Conservation (phyloP, 2,329 filamentous ascomycete genomes). For the Ampelomyces quisqualis region DNA sequence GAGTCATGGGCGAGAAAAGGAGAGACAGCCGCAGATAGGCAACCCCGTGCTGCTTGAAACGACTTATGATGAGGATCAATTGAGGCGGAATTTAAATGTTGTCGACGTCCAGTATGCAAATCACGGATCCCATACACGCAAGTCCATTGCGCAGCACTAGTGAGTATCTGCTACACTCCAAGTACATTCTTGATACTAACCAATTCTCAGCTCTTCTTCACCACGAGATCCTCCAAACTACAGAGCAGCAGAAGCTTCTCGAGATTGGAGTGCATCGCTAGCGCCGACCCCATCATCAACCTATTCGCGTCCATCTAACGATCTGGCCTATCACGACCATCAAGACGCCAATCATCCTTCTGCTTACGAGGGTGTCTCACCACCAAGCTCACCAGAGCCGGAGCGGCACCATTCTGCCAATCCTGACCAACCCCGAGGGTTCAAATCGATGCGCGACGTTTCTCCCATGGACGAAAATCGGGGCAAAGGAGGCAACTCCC, state of each 20-base stretch:
- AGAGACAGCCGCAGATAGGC: conserved; percentile 44
- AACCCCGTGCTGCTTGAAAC: conserved; percentile 50
- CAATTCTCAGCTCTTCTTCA: conserved; percentile 21
- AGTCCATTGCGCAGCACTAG: conserved; percentile 20
- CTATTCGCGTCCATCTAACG: conserved; percentile 60
- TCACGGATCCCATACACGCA: conserved; percentile 30
- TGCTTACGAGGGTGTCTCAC: conserved; percentile 40
- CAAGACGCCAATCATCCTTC: conserved; percentile 18
- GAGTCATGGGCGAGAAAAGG: conserved; percentile 46
- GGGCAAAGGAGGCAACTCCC: conserved; percentile 9
- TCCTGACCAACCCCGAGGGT: conserved; percentile 26
- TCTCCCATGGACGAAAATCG: conserved; percentile 45
- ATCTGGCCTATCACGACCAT: conserved; percentile 25
- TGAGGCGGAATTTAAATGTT: conserved; percentile 41
- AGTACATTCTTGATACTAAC: conserved; percentile 2
- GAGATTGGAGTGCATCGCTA: too few species aligned
- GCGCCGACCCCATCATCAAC: too few species aligned
- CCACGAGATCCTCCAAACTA: conserved; percentile 26
- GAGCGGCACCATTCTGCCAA: conserved; percentile 22
- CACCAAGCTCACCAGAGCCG: conserved; percentile 44
- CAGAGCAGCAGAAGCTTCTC: conserved; percentile 31
- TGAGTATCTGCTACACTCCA: conserved; percentile 21
- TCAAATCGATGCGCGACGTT: conserved; percentile 41
- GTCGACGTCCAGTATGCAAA: conserved; percentile 32
- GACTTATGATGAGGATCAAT: conserved; percentile 49